Evolutionary conservation across 2,329 filamentous ascomycete species (phyloP).

Genomic region (Alternaria burnsii): DNA sequence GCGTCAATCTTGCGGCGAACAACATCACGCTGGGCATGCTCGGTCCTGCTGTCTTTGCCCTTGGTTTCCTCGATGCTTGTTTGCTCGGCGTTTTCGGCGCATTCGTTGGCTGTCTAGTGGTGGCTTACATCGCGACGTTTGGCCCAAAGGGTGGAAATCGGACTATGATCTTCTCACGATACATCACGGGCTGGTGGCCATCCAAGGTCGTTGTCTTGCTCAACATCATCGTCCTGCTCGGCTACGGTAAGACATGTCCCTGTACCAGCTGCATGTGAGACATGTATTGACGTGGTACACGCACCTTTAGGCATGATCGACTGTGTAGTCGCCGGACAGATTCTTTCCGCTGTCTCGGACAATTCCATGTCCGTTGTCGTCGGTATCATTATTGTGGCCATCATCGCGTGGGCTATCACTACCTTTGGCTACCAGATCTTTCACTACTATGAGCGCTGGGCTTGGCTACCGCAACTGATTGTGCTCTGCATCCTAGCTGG

Average conservation of each 20-base stretch:
- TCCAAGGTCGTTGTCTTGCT: slow-evolving; percentile 69
- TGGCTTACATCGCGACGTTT: slow-evolving; percentile 69
- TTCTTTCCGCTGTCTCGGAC: slow-evolving; percentile 70
- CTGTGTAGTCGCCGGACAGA: slow-evolving; percentile 72
- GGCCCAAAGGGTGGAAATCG: slow-evolving; percentile 68
- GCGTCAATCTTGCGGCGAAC: slow-evolving; percentile 69
- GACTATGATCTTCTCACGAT: slow-evolving; percentile 66
- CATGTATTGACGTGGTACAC: background rate
- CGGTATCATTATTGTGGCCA: slow-evolving; percentile 70
- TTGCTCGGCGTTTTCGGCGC: slow-evolving; percentile 67
- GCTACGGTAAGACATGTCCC: slow-evolving; percentile 54
- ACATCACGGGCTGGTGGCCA: slow-evolving; percentile 72
- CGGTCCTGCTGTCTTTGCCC: slow-evolving; percentile 65
- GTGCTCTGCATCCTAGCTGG: slow-evolving; percentile 70
- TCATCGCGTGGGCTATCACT: slow-evolving; percentile 70
- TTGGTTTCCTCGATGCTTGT: slow-evolving; percentile 66
- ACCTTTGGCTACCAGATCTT: slow-evolving; percentile 74
- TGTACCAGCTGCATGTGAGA: background rate
- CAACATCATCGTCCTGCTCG: slow-evolving; percentile 69
- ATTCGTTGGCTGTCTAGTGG: slow-evolving; percentile 62
- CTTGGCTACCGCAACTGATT: slow-evolving; percentile 70
- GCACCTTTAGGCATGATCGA: slow-evolving; percentile 60
- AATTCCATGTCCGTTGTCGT: slow-evolving; percentile 70
- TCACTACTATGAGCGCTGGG: slow-evolving; percentile 73
- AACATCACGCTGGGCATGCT: slow-evolving; percentile 72